Evolutionary conservation across 371 early-diverging fungal species (phyloP), one percentile per base, ranked within the genome.

Genomic region (Syncephalis plumigaleata): DNA sequence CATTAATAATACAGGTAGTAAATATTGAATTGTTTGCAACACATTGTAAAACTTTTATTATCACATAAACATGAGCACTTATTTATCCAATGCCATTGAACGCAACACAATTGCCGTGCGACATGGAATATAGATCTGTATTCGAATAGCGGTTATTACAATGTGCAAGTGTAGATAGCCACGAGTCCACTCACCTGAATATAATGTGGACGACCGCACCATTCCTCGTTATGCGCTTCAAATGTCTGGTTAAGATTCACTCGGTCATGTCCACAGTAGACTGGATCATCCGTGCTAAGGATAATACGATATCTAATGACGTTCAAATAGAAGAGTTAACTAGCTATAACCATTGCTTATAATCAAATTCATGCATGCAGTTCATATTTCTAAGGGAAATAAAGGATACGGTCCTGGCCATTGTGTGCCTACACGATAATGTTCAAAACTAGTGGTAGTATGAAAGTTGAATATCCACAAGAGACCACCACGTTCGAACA

Each of bases 391-490:
- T n/a, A n/a, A n/a, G n/a, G n/a, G n/a, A n/a, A n/a, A 31, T 7
- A 31, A 31, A 36, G 52, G 58, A 68, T 88, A 86, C 48, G 71
- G 68, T 23, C 89, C 88, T 2, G 76, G 39, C 54, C 67, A 60
- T 2, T 67, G 60, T 2, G 75, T 75, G 26, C 90, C 92, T 15
- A 95, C 59, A 42, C 82, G 73, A 60, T 95, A 95, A 56, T 91
- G 91, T 3, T 78, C 55, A 57, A 71, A 93, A 27, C 81, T 81
- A 48, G 87, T 63, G 22, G 77, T 77, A 2, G 86, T 84, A 60
- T 95, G 87, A 72, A 92, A 91, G 61, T 95, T 95, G 77, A 95
- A 91, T 45, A 90, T 71, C 61, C 82, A 93, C 24, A 93, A 50
- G 20, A 89, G 72, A 36, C 71, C 65, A 40, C 79, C 92, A 38